Percentiles rank a stretch among this genome's conserved stretches.
Conservation (phyloP, 1,284 basidiomycete species). For the Omphalotus olearius region DNA sequence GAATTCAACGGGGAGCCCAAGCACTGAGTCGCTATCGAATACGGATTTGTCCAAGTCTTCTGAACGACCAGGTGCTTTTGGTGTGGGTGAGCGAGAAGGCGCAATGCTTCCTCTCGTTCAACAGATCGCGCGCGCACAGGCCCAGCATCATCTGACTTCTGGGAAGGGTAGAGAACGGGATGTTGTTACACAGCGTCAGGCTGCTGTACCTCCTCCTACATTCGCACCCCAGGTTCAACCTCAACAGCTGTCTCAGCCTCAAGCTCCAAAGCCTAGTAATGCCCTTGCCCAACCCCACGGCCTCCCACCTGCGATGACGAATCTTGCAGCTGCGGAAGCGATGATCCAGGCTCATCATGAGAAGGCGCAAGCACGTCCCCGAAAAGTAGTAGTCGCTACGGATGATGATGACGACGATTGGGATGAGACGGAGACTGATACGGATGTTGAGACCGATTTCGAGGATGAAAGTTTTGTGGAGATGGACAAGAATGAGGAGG, state of each 20-base stretch:
- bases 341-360: constrained; percentile 2
- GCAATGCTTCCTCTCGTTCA: background rate
- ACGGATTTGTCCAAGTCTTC: constrained; percentile 9
- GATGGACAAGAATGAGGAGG: constrained; percentile 49
- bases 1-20: constrained; percentile 34
- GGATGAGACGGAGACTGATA: constrained; percentile 48
- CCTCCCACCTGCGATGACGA: constrained; percentile 2
- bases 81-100: background rate
- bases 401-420: constrained; percentile 38
- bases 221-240: background rate
- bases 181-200: too few relatives aligned
- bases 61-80: background rate
- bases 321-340: constrained; percentile 8
- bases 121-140: background rate
- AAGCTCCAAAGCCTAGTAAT: background rate
- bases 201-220: too few relatives aligned
- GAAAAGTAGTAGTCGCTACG: constrained; percentile 31
- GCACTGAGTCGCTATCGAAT: constrained; percentile 6
- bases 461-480: constrained; percentile 6
- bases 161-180: too few relatives aligned
- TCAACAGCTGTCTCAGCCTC: background rate
- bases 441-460: constrained; percentile 16
- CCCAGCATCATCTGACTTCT: too few relatives aligned
- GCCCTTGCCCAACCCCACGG: background rate
- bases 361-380: constrained; percentile 18